Percentiles rank a stretch among this genome's conserved stretches.
These are phyloP conservation scores for Brettanomyces sp. DNA, from an alignment of 805 yeast species.

Conservation along the genomic window DNA sequence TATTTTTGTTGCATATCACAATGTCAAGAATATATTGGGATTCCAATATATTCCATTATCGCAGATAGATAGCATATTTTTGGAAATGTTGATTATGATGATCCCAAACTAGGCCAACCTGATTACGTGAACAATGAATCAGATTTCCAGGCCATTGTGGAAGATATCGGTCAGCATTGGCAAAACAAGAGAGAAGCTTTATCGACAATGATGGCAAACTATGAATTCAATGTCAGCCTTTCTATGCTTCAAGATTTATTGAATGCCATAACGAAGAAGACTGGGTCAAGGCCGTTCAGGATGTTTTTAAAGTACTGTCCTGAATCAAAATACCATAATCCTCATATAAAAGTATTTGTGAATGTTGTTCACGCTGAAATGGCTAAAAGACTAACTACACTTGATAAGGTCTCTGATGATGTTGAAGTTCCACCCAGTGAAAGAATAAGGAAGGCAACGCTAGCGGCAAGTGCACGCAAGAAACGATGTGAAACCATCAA, in stretches of 20 bases:
- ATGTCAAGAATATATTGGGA: constrained; percentile 71
- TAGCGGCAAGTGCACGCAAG: constrained; percentile 7
- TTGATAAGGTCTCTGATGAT: constrained; percentile 14
- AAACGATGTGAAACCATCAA: constrained; percentile 11
- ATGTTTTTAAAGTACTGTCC: constrained; percentile 18
- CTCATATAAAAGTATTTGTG: constrained; percentile 7
- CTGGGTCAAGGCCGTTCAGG: constrained; percentile 28
- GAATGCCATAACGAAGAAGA: constrained; percentile 25
- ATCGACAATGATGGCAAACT: constrained; percentile 49
- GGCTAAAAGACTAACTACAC: constrained; percentile 13
- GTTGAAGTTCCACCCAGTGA: constrained; percentile 9
- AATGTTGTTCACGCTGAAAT: constrained; percentile 11
- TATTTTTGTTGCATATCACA: constrained; percentile 85
- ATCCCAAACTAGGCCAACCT: background rate
- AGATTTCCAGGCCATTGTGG: constrained; percentile 11
- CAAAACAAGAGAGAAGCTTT: constrained; percentile 25
- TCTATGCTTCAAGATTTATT: constrained; percentile 40
- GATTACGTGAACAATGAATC: constrained; percentile 1
- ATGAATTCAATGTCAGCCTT: constrained; percentile 57
- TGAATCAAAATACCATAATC: constrained; percentile 1
- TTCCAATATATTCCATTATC: constrained; percentile 77
- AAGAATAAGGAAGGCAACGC: constrained; percentile 14
- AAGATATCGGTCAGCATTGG: constrained; percentile 21
- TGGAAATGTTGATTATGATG: constrained; percentile 12
- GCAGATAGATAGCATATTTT: constrained; percentile 63